A percentile compares a stretch with the other conserved stretches of the same genome.
Evolutionary conservation across 2,329 filamentous ascomycete species (phyloP).

Genomic region (Trichoderma sp.): DNA sequence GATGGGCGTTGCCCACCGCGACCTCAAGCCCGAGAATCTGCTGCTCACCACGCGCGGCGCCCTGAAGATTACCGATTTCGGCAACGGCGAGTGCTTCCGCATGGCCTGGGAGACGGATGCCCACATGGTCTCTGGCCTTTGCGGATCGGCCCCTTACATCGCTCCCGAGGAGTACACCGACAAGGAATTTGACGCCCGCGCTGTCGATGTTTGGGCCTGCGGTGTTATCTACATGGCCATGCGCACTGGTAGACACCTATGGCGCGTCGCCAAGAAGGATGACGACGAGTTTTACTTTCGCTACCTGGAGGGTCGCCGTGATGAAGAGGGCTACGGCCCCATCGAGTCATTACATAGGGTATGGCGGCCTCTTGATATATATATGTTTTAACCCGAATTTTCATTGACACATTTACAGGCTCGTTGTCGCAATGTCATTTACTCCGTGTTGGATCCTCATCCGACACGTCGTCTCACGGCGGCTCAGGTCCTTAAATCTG

Average conservation of each 20-base stretch:
- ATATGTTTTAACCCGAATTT: neutral
- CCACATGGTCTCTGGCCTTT: slow-evolving; percentile 96
- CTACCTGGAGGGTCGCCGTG: slow-evolving; percentile 87
- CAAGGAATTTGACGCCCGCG: slow-evolving; percentile 92
- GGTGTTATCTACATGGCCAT: slow-evolving; percentile 99
- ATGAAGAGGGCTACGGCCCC: slow-evolving; percentile 92
- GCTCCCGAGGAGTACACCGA: slow-evolving; percentile 94
- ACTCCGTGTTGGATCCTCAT: slow-evolving; percentile 95
- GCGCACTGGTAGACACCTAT: slow-evolving; percentile 91
- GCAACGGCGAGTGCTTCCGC: slow-evolving; percentile 97
- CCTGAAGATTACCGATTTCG: slow-evolving; percentile 97
- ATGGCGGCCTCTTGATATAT: slow-evolving; percentile 42
- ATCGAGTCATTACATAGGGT: slow-evolving; percentile 95
- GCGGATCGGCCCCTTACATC: slow-evolving; percentile 95
- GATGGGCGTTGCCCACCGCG: slow-evolving; percentile 97
- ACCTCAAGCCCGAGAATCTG: slow-evolving; percentile 95
- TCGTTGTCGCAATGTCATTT: slow-evolving; percentile 97
- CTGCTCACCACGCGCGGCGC: slow-evolving; percentile 88
- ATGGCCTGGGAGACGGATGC: slow-evolving; percentile 99
- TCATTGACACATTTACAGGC: slow-evolving; percentile 55
- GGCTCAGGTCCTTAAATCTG: slow-evolving; percentile 93
- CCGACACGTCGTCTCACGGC: slow-evolving; percentile 89
- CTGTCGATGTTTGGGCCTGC: slow-evolving; percentile 98
- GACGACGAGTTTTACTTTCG: slow-evolving; percentile 97
- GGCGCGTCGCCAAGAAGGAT: slow-evolving; percentile 94